Evolutionary conservation across 176 grass and related monocot genomes (phyloP).

Genomic region (Stipa capillata): DNA sequence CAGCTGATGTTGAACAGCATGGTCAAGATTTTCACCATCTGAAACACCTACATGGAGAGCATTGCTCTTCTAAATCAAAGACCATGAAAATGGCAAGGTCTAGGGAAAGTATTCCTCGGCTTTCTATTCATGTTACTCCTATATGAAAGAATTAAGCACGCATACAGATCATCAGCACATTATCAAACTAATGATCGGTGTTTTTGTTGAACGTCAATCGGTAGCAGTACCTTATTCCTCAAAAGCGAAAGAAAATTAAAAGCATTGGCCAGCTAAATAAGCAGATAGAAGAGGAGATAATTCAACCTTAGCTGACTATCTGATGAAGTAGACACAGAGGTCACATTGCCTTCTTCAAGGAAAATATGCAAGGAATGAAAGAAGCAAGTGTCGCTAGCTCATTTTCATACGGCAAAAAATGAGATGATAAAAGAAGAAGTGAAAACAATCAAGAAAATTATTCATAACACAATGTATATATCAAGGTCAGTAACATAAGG

Average conservation of each 20-base stretch:
- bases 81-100: too few relatives aligned
- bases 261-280: not conserved
- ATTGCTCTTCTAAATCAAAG: not conserved
- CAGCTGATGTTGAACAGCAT: not conserved
- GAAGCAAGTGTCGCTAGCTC: not conserved
- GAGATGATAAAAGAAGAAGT: not conserved
- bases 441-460: not conserved
- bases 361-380: too few relatives aligned
- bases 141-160: not conserved
- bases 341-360: too few relatives aligned
- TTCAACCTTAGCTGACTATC: not conserved
- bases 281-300: not conserved
- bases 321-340: not conserved
- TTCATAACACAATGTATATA: not conserved
- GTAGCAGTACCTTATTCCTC: not conserved
- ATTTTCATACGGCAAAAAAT: not conserved
- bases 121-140: not conserved
- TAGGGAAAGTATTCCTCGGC: not conserved
- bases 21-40: not conserved
- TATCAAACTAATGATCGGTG: not conserved
- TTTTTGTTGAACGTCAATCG: not conserved
- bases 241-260: not conserved
- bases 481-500: not conserved
- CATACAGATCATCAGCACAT: not conserved
- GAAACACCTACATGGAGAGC: not conserved